Percentiles rank a stretch among this genome's conserved stretches.
These are phyloP conservation scores for Diaporthe citriasiana DNA, from an alignment of 2,329 filamentous ascomycete species.

Conservation along the genomic window DNA sequence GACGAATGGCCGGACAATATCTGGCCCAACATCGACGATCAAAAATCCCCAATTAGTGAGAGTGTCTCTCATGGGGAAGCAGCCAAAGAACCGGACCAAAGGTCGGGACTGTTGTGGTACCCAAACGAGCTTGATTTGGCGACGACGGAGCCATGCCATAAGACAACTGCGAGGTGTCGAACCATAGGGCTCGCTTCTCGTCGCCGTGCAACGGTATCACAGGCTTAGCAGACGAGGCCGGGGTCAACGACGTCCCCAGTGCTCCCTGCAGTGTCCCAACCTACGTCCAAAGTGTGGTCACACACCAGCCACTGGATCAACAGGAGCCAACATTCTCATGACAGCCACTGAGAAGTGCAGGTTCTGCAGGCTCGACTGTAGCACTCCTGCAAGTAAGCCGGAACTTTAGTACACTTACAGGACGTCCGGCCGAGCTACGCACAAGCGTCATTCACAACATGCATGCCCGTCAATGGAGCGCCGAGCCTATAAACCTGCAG, in stretches of 20 bases:
- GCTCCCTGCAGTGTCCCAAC: conserved; percentile 20
- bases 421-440: conserved; percentile 37
- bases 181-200: conserved; percentile 30
- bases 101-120: conserved; percentile 30
- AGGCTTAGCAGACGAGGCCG: conserved; percentile 27
- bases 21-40: conserved; percentile 19
- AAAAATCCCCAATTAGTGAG: neutral
- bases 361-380: conserved; percentile 32
- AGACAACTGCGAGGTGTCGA: conserved; percentile 19
- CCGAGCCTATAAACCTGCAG: conserved; percentile 23
- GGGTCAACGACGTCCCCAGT: conserved; percentile 12
- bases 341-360: conserved; percentile 38
- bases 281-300: conserved; percentile 11
- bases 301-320: conserved; percentile 24
- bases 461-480: conserved; percentile 38
- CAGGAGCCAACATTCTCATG: conserved; percentile 7
- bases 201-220: conserved; percentile 32
- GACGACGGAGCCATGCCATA: conserved; percentile 20
- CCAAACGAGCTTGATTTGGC: conserved; percentile 24
- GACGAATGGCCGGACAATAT: neutral
- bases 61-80: conserved; percentile 16
- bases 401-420: conserved; percentile 31
- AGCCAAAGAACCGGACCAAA: conserved; percentile 20
- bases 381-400: conserved; percentile 42
- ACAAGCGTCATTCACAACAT: conserved; percentile 38